These are phyloP conservation scores for Sugiyamaella xylanicola DNA, from an alignment of 1,139 yeast genomes.

Conservation along the genomic window DNA sequence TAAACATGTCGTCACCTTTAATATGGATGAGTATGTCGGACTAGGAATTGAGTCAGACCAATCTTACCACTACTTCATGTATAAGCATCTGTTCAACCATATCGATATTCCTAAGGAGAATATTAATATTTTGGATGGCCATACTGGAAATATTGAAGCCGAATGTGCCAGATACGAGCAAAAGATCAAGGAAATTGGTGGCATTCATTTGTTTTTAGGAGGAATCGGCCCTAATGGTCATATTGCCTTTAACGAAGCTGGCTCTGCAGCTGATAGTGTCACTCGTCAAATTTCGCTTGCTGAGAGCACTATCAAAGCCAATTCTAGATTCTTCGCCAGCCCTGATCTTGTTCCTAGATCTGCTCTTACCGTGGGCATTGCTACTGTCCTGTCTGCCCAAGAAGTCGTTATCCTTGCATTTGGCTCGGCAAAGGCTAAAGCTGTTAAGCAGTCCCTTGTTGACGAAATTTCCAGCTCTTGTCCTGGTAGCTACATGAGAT, in stretches of 20 bases:
- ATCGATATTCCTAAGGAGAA: conserved; percentile 58
- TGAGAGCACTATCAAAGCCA: conserved; percentile 57
- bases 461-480: conserved; percentile 34
- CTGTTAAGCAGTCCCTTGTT: conserved; percentile 33
- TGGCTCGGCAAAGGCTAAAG: conserved; percentile 36
- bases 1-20: conserved; percentile 60
- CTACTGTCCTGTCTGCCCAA: conserved; percentile 62
- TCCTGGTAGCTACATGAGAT: conserved; percentile 37
- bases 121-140: conserved; percentile 59
- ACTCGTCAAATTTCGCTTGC: conserved; percentile 57
- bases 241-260: conserved; percentile 65
- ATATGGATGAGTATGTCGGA: conserved; percentile 65
- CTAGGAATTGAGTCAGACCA: conserved; percentile 53
- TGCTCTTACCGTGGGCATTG: conserved; percentile 62
- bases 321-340: conserved; percentile 57
- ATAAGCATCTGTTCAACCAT: conserved; percentile 59
- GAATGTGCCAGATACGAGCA: conserved; percentile 58
- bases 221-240: conserved; percentile 70
- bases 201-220: conserved; percentile 60
- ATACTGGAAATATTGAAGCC: conserved; percentile 49
- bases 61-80: conserved; percentile 65
- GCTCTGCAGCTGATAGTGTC: conserved; percentile 51
- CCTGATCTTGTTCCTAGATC: conserved; percentile 53
- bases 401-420: conserved; percentile 49
- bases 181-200: conserved; percentile 53